These are phyloP conservation scores for Calophaca sinica DNA, from an alignment of 306 rosid genomes.

Conservation along the genomic window DNA sequence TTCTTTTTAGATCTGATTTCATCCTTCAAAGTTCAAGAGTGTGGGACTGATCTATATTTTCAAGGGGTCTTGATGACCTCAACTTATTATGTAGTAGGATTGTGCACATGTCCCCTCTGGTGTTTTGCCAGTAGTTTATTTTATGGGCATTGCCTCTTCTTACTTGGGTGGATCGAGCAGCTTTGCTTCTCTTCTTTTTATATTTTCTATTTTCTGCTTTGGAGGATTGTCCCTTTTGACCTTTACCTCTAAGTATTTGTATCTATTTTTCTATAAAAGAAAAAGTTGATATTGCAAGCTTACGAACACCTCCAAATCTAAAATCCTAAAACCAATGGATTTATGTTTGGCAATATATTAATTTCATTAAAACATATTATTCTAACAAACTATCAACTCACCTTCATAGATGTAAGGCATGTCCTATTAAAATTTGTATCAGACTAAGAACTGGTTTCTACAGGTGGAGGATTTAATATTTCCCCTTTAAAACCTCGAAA, in stretches of 20 bases:
- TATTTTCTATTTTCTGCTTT: conserved; percentile 13
- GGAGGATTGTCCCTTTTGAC: not conserved
- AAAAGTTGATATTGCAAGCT: not conserved
- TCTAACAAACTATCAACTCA: not conserved
- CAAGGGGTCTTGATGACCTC: conserved; percentile 17
- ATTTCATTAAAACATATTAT: conserved; percentile 22
- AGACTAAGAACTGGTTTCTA: conserved; percentile 39
- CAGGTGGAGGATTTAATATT: conserved; percentile 98
- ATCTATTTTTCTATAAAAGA: not conserved
- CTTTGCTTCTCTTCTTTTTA: conserved; percentile 22
- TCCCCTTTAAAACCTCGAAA: conserved; percentile 91
- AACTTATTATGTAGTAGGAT: conserved; percentile 35
- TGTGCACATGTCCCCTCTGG: conserved; percentile 34
- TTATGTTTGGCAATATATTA: conserved; percentile 2
- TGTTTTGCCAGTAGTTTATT: conserved; percentile 22
- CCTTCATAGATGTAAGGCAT: conserved; percentile 24
- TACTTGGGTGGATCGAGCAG: conserved; percentile 17
- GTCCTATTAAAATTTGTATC: conserved; percentile 27
- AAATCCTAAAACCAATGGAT: conserved; percentile 18
- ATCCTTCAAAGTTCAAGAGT: conserved; percentile 31
- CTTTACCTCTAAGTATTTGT: conserved; percentile 16
- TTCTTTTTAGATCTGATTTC: conserved; percentile 34
- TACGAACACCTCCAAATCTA: conserved; percentile 27
- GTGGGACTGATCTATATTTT: conserved; percentile 37
- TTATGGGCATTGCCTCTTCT: conserved; percentile 15